Evolutionary conservation across 495 filamentous ascomycete genomes (phyloP), one percentile per base, ranked within the genome.

Genomic region (Saxispiralis lemnorum): DNA sequence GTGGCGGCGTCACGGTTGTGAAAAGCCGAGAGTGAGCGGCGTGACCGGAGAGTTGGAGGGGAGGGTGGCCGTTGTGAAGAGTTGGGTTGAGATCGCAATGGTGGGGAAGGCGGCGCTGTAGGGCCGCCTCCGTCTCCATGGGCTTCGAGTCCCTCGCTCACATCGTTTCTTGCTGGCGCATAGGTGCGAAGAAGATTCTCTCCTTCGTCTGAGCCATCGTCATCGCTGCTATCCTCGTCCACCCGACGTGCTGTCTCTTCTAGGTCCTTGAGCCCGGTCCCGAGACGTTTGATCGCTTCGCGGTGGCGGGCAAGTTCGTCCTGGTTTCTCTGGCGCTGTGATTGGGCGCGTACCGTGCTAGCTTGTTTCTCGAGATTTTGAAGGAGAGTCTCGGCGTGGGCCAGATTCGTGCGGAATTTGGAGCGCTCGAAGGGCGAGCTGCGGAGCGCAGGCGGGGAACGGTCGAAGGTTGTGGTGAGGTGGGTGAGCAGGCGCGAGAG

Each of bases 361-460:
- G 77, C 71, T 35, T 78, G 75, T 46, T 83, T 81, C 56, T 94
- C 85, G 17, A 93, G 71, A 42, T 69, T 72, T 24, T 78, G 68
- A 35, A 93, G 79, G 38, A 84, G 72, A 1, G 72, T 70, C 39
- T 77, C 76, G 7, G 86, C 86, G 56, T 84, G 77, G 56, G 81
- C 78, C 50, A 94, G 62, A 54, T 89, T 94, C 6, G 41, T 34
- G 41, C 19, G 11, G 35, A 53, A 28, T 21, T 42, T 42, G 32
- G 45, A 45, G 30, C 50, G 50, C 24, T 53, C 50, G 46, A 40
- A 52, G 31, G 18, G 49, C 2, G 49, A 52, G 31, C 44, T 24
- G 12, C 35, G 40, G 18, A 43, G 19, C 16, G 18, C 38, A 12
- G 18, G 30, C 13, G 28, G 3, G 20, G 44, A 11, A 12, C 30